phyloP scores from a whole-genome alignment of 306 rosid genomes.

The Citrullus colocynthis region DNA sequence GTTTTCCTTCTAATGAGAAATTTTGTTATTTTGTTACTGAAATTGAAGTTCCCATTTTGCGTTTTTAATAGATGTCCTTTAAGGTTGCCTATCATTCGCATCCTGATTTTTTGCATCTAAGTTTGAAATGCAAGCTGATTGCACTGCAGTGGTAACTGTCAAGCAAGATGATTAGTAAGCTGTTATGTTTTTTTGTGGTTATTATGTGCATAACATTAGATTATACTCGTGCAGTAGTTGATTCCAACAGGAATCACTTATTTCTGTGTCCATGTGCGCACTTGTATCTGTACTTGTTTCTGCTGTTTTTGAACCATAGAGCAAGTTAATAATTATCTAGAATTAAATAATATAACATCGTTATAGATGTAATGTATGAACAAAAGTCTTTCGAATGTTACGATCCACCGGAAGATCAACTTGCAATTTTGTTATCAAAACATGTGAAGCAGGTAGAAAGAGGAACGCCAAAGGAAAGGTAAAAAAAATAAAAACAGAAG shows the following conservation, averaged over 20 bases:
- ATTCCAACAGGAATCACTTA: neutral
- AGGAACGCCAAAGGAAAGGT: neutral
- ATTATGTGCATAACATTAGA: neutral
- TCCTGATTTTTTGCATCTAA: neutral
- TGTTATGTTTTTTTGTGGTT: neutral
- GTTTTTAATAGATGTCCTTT: neutral
- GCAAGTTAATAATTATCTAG: neutral
- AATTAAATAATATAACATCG: neutral
- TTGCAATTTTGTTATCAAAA: neutral
- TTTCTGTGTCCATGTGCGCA: neutral
- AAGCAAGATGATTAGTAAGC: neutral
- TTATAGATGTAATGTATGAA: neutral
- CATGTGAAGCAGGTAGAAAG: neutral
- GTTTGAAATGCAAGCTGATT: neutral
- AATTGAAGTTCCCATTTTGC: neutral
- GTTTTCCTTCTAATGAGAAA: neutral
- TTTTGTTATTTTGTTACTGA: neutral
- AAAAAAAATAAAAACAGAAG: neutral
- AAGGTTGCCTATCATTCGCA: neutral
- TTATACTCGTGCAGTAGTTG: neutral
- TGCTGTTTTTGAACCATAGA: neutral
- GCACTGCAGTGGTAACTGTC: neutral
- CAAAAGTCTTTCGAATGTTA: neutral
- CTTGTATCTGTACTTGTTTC: neutral
- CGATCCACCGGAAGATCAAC: neutral